A percentile compares a stretch with the other conserved stretches of the same genome.
Evolutionary conservation across 495 filamentous ascomycete genomes (phyloP).

Genomic region (Podospora australis): DNA sequence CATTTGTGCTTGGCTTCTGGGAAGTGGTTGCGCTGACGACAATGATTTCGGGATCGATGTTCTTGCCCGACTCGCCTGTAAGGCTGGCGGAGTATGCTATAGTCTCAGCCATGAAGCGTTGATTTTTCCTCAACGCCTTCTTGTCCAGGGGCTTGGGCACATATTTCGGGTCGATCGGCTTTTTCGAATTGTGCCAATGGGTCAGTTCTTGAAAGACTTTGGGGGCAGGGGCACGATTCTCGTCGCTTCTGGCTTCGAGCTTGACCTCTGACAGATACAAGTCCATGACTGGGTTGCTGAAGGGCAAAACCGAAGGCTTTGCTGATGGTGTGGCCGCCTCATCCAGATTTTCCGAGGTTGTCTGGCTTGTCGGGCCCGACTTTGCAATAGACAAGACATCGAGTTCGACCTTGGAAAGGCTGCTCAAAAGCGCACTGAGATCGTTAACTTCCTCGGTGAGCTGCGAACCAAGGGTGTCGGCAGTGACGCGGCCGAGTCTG

Average conservation of each 20-base stretch:
- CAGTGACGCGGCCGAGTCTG: neutral
- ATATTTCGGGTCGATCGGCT: constrained; percentile 39
- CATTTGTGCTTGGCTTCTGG: constrained; percentile 11
- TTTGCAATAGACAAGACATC: neutral
- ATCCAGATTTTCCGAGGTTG: too few species aligned
- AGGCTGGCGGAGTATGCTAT: constrained; percentile 63
- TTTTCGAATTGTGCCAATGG: constrained; percentile 61
- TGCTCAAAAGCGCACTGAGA: neutral
- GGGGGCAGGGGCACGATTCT: neutral
- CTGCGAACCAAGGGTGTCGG: neutral
- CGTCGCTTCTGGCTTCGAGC: neutral
- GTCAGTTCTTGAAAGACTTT: constrained; percentile 51
- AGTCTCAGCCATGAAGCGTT: constrained; percentile 59
- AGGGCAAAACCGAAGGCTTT: neutral
- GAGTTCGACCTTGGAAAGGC: neutral
- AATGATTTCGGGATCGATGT: constrained; percentile 56
- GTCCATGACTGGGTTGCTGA: neutral
- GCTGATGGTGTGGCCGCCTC: neutral
- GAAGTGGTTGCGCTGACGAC: constrained; percentile 31
- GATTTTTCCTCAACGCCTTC: constrained; percentile 28
- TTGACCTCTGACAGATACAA: neutral
- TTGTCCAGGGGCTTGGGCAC: constrained; percentile 17
- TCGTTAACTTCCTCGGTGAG: neutral
- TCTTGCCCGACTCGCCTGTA: constrained; percentile 55
- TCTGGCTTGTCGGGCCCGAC: neutral